A percentile compares a stretch with the other conserved stretches of the same genome.
Evolutionary conservation across 805 yeast species (phyloP).

Genomic region (Kazachstania africana): DNA sequence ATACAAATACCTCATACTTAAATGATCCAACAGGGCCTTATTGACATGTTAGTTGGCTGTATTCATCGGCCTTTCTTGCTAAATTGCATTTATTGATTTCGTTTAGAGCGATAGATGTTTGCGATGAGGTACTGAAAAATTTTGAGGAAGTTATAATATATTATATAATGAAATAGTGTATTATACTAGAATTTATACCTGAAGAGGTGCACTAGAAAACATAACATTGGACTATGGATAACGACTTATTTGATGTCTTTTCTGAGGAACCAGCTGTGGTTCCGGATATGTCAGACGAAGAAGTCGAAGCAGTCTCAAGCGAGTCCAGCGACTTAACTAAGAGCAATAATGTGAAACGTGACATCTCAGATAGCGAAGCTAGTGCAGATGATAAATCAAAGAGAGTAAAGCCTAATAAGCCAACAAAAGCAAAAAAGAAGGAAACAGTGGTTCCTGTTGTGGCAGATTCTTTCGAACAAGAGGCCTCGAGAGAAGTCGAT

Average conservation of each 20-base stretch:
- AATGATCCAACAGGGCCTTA: too few species aligned
- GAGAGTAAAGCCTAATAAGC: constrained; percentile 10
- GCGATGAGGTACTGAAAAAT: too few species aligned
- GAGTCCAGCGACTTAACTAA: constrained; percentile 1
- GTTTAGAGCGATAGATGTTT: too few species aligned
- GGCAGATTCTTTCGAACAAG: constrained; percentile 78
- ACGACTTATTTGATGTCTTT: constrained; percentile 25
- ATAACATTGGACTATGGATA: too few species aligned
- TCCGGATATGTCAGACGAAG: constrained; percentile 10
- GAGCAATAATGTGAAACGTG: constrained; percentile 10
- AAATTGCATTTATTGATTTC: too few species aligned
- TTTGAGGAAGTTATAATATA: too few species aligned
- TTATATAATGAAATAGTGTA: too few species aligned
- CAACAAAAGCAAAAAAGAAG: constrained; percentile 30
- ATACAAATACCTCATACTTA: too few species aligned
- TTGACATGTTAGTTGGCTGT: too few species aligned
- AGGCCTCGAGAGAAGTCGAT: constrained; percentile 80
- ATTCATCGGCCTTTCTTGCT: too few species aligned
- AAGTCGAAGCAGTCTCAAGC: constrained; percentile 3
- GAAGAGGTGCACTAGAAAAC: too few species aligned
- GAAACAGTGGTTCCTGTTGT: constrained; percentile 57
- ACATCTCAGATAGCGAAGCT: constrained; percentile 9
- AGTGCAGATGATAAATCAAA: constrained; percentile 3
- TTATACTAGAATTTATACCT: too few species aligned
- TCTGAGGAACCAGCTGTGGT: constrained; percentile 18